Evolutionary conservation across 495 filamentous ascomycete species (phyloP).

Genomic region (Trypethelium eluteriae): DNA sequence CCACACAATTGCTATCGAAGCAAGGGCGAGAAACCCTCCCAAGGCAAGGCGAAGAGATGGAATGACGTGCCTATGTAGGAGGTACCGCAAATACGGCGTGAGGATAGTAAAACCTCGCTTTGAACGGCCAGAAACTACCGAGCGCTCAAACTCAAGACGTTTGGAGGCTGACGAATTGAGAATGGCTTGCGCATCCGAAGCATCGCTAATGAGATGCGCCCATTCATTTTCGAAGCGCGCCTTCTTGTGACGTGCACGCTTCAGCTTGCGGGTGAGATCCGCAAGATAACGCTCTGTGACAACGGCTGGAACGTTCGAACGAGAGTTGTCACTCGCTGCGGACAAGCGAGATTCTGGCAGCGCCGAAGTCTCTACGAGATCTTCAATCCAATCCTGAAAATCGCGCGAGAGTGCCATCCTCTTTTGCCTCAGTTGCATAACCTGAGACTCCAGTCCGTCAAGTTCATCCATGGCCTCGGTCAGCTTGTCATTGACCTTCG

Average conservation of each 20-base stretch:
- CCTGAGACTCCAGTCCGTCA: conserved; percentile 72
- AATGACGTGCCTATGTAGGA: conserved; percentile 61
- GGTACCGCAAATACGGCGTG: conserved; percentile 80
- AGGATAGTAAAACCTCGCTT: conserved; percentile 45
- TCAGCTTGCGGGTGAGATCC: conserved; percentile 72
- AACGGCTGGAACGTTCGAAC: conserved; percentile 58
- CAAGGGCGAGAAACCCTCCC: conserved; percentile 58
- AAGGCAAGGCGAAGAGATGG: conserved; percentile 56
- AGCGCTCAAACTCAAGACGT: conserved; percentile 63
- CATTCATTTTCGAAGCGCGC: conserved; percentile 77
- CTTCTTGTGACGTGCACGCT: conserved; percentile 72
- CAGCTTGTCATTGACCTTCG: conserved; percentile 75
- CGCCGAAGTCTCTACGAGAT: conserved; percentile 65
- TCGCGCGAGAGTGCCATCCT: conserved; percentile 75
- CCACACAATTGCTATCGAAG: conserved; percentile 79
- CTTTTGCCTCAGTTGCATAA: conserved; percentile 65
- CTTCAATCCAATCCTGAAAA: conserved; percentile 93
- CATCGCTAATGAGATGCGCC: conserved; percentile 66
- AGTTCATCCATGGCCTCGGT: conserved; percentile 75
- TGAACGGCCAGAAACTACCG: conserved; percentile 38
- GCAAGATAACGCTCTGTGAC: conserved; percentile 92
- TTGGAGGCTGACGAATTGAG: conserved; percentile 76
- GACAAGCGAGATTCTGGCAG: conserved; percentile 51
- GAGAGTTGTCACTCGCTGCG: conserved; percentile 31
- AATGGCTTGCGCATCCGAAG: conserved; percentile 68